Conservation (phyloP, 192 early-diverging fungal genomes). For the Podila minutissima region DNA sequence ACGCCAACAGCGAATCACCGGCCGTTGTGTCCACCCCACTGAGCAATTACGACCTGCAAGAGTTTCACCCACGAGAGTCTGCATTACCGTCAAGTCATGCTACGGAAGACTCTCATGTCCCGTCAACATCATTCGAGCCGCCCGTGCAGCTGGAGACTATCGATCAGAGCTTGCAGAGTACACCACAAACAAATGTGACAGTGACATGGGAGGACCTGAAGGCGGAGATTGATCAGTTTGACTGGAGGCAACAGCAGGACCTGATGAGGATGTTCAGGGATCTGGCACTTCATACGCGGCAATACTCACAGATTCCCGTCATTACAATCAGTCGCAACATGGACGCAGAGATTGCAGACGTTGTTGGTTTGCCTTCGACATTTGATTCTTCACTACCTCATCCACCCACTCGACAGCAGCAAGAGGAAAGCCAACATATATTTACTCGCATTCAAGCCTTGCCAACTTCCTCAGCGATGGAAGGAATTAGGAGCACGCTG, state of each 20-base stretch:
- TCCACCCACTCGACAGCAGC: slow-evolving; percentile 1
- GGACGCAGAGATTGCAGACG: slow-evolving; percentile 34
- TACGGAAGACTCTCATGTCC: neutral
- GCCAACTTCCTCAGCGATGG: slow-evolving; percentile 17
- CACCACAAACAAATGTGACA: slow-evolving; percentile 6
- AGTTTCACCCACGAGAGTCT: neutral
- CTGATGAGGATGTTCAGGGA: slow-evolving; percentile 36
- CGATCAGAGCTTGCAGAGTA: slow-evolving; percentile 8
- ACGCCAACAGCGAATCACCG: too few relatives aligned
- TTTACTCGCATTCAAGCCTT: neutral
- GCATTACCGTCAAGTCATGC: neutral
- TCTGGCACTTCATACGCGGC: slow-evolving; percentile 10
- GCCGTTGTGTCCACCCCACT: too few relatives aligned
- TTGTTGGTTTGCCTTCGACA: slow-evolving; percentile 17
- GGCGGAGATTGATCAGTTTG: slow-evolving; percentile 19
- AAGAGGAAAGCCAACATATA: neutral
- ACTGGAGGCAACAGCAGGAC: slow-evolving; percentile 33
- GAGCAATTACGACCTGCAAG: neutral
- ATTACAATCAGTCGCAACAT: slow-evolving; percentile 12
- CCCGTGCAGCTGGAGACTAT: slow-evolving; percentile 1
- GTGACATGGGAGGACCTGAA: slow-evolving; percentile 45
- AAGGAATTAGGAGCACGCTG: slow-evolving; percentile 14
- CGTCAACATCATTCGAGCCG: slow-evolving; percentile 9
- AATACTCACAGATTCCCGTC: slow-evolving; percentile 23
- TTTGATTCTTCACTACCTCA: neutral